These are phyloP conservation scores for Thymus mandschuricus DNA, from an alignment of 257 asterid genomes.

Conservation along the genomic window DNA sequence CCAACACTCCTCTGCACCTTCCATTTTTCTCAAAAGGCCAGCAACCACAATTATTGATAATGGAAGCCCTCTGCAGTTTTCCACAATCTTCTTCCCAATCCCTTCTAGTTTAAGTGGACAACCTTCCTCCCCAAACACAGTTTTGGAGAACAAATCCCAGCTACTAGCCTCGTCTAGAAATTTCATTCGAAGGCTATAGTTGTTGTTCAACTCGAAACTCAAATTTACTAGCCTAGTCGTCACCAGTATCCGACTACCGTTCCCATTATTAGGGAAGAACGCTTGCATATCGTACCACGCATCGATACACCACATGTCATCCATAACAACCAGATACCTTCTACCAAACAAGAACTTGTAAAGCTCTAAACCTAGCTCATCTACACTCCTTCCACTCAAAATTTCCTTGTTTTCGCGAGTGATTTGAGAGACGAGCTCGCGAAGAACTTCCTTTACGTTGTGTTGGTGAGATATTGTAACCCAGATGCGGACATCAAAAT, in stretches of 20 bases:
- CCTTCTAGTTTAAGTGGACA: neutral
- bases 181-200: neutral
- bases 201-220: neutral
- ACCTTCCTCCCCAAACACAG: neutral
- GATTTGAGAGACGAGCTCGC: neutral
- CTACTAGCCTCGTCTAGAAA: neutral
- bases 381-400: neutral
- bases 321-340: neutral
- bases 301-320: neutral
- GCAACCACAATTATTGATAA: neutral
- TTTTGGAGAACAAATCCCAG: neutral
- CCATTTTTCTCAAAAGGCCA: neutral
- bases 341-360: neutral
- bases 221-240: neutral
- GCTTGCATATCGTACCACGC: neutral
- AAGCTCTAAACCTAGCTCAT: neutral
- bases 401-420: neutral
- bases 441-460: neutral
- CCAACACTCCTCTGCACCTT: neutral
- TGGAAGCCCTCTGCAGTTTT: neutral
- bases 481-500: neutral
- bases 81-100: neutral
- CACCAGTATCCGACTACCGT: neutral
- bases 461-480: neutral
- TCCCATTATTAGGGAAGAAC: neutral